These are phyloP conservation scores for Wickerhamiella brachini DNA, from an alignment of 805 yeast species.

Conservation along the genomic window DNA sequence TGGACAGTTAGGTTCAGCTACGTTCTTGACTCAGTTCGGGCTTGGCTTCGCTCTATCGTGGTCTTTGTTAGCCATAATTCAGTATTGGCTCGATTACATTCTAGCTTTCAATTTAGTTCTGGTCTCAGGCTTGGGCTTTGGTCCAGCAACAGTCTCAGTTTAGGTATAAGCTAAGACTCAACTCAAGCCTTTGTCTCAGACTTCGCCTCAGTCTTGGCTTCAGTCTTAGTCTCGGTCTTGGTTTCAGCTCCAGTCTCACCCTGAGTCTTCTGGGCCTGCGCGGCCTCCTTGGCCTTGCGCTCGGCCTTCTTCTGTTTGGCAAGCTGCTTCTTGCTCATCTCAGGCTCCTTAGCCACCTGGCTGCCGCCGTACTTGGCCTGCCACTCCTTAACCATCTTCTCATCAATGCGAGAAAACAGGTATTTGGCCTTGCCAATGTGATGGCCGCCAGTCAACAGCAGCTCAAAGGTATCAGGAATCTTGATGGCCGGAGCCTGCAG, in stretches of 20 bases:
- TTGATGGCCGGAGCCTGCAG: conserved; percentile 68
- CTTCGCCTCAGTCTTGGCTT: conserved; percentile 1
- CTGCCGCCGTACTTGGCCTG: conserved; percentile 70
- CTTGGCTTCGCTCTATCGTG: no score
- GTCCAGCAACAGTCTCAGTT: no score
- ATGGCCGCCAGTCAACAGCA: conserved; percentile 65
- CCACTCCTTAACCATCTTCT: conserved; percentile 76
- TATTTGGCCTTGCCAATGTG: conserved; percentile 83
- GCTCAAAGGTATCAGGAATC: conserved; percentile 62
- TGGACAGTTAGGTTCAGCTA: no score
- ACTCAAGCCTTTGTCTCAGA: neutral
- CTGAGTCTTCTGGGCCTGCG: no score
- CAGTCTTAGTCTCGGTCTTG: conserved; percentile 9
- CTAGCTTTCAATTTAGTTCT: no score
- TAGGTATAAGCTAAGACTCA: no score
- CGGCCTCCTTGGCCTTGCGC: neutral
- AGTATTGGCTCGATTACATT: no score
- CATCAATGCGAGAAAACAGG: conserved; percentile 84
- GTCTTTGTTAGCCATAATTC: no score
- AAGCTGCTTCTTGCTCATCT: conserved; percentile 5
- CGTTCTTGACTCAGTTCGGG: no score
- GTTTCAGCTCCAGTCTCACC: neutral
- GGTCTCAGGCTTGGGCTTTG: neutral
- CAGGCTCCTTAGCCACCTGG: conserved; percentile 2
- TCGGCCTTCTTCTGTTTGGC: conserved; percentile 1